Percentiles rank a stretch among this genome's conserved stretches.
phyloP scores from a whole-genome alignment of 2,329 filamentous ascomycete genomes.

The Trichoderma sp. region DNA sequence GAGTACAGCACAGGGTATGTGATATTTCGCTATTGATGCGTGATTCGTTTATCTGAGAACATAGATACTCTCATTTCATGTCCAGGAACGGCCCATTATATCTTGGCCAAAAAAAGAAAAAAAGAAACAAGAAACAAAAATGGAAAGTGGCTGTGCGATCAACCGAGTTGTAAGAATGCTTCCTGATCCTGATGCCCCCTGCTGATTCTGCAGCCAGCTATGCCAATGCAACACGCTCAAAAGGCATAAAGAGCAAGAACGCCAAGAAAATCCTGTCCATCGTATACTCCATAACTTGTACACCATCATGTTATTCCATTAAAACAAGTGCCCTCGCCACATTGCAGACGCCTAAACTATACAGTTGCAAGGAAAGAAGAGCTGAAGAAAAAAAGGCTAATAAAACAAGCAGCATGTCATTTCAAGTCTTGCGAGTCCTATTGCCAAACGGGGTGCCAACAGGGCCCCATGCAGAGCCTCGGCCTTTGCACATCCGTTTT shows the following conservation, averaged over 20 bases:
- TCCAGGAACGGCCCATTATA: background rate
- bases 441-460: background rate
- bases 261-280: background rate
- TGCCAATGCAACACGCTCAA: conserved; percentile 14
- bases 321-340: background rate
- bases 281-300: background rate
- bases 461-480: conserved; percentile 1
- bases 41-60: background rate
- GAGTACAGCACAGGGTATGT: background rate
- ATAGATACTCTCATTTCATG: background rate
- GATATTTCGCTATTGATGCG: conserved; percentile 8
- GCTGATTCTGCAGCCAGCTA: conserved; percentile 13
- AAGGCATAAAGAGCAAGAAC: conserved; percentile 12
- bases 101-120: conserved; percentile 1
- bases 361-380: background rate
- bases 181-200: conserved; percentile 1
- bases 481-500: background rate
- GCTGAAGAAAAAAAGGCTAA: background rate
- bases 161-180: conserved; percentile 7
- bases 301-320: background rate
- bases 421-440: background rate
- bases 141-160: conserved; percentile 6
- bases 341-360: conserved; percentile 5
- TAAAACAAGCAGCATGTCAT: background rate
- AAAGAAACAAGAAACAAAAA: background rate